Evolutionary conservation across 805 yeast species (phyloP).

Genomic region (Wickerhamiella cacticola): DNA sequence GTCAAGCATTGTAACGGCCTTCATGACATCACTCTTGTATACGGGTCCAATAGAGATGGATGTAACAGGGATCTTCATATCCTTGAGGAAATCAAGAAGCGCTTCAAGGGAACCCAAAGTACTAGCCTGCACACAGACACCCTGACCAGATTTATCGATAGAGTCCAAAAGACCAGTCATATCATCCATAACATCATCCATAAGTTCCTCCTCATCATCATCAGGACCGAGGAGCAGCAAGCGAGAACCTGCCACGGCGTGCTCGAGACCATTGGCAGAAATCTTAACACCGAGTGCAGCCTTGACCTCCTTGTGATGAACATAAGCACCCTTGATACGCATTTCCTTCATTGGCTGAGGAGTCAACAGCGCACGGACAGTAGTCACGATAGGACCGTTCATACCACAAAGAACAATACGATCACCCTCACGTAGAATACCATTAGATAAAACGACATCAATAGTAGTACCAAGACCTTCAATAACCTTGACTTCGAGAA

Average conservation of each 20-base stretch:
- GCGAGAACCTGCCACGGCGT: constrained; percentile 98
- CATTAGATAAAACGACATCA: constrained; percentile 95
- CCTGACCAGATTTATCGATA: constrained; percentile 88
- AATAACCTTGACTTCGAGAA: constrained; percentile 92
- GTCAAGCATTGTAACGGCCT: constrained; percentile 92
- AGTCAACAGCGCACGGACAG: constrained; percentile 86
- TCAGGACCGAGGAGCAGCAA: constrained; percentile 89
- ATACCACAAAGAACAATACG: constrained; percentile 91
- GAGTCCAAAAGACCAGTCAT: constrained; percentile 87
- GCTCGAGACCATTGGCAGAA: constrained; percentile 94
- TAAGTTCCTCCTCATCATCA: constrained; percentile 92
- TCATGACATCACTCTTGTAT: constrained; percentile 95
- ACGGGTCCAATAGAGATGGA: constrained; percentile 98
- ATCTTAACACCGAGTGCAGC: constrained; percentile 99
- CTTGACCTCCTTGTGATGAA: constrained; percentile 94
- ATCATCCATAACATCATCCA: constrained; percentile 99
- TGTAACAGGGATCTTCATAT: constrained; percentile 98
- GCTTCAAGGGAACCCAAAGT: constrained; percentile 98
- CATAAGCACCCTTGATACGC: constrained; percentile 91
- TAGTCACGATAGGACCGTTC: constrained; percentile 97
- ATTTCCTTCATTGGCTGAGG: constrained; percentile 96
- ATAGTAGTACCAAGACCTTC: constrained; percentile 99
- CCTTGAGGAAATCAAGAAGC: constrained; percentile 87
- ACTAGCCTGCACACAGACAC: constrained; percentile 97
- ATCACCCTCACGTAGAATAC: constrained; percentile 90